phyloP scores from a whole-genome alignment of 495 filamentous ascomycete species.

The Trichoderma virens region DNA sequence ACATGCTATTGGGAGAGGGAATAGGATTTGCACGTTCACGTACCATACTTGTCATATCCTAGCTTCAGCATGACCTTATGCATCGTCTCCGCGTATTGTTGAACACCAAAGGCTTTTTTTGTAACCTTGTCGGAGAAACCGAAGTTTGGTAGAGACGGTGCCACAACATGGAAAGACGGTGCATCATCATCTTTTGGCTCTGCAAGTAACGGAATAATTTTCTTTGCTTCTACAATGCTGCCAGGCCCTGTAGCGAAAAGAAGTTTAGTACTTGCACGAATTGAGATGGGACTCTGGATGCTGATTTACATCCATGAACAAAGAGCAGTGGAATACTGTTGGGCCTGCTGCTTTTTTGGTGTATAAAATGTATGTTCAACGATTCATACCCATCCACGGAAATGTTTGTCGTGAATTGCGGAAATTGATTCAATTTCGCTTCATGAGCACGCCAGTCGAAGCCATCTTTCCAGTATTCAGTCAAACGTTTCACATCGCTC shows the following conservation, averaged over 20 bases:
- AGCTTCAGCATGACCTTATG: slow-evolving; percentile 57
- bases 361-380: slow-evolving; percentile 45
- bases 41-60: slow-evolving; percentile 54
- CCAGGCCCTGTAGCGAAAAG: slow-evolving; percentile 49
- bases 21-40: not conserved
- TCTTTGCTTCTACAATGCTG: slow-evolving; percentile 58
- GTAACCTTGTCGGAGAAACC: slow-evolving; percentile 48
- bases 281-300: not conserved
- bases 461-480: slow-evolving; percentile 39
- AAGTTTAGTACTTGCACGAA: not conserved
- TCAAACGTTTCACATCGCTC: slow-evolving; percentile 42
- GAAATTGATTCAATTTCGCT: slow-evolving; percentile 42
- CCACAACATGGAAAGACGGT: slow-evolving; percentile 57
- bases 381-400: slow-evolving; percentile 37
- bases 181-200: slow-evolving; percentile 24
- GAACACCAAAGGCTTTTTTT: slow-evolving; percentile 45
- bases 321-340: slow-evolving; percentile 48
- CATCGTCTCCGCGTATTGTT: slow-evolving; percentile 50
- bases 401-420: slow-evolving; percentile 47
- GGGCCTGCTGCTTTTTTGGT: slow-evolving; percentile 39
- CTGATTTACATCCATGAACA: slow-evolving; percentile 45
- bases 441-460: slow-evolving; percentile 42
- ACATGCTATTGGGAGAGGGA: not conserved
- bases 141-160: slow-evolving; percentile 58
- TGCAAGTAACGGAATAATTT: slow-evolving; percentile 52